Percentiles rank a stretch among this genome's conserved stretches.
Evolutionary conservation across 306 rosid species (phyloP).

Genomic region (Echinosophora koreensis): DNA sequence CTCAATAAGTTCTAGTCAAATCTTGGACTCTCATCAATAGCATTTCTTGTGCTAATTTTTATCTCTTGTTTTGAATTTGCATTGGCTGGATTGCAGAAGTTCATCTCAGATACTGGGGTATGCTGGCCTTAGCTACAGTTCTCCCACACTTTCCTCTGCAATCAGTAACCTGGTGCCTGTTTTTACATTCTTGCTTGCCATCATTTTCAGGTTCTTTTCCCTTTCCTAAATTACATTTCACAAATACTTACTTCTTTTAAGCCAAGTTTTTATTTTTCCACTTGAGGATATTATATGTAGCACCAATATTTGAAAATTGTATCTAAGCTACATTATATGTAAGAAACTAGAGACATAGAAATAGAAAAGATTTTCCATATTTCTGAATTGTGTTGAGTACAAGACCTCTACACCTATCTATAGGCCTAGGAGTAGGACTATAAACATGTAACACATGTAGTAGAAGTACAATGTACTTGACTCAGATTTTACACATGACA

Average conservation of each 20-base stretch:
- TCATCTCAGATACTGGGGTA: conserved; percentile 76
- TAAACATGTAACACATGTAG: too few relatives aligned
- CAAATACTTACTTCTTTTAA: background rate
- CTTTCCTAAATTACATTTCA: background rate
- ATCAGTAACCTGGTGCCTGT: conserved; percentile 82
- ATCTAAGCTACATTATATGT: background rate
- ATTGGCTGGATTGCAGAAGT: conserved; percentile 55
- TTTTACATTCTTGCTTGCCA: conserved; percentile 76
- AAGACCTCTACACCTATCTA: too few relatives aligned
- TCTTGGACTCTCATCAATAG: background rate
- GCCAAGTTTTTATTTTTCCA: too few relatives aligned
- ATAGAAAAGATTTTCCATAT: too few relatives aligned
- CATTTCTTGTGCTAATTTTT: background rate
- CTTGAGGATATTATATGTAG: too few relatives aligned
- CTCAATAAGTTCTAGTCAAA: background rate
- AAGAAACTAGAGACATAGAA: background rate
- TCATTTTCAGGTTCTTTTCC: conserved; percentile 69
- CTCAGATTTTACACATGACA: background rate
- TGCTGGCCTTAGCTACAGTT: conserved; percentile 71
- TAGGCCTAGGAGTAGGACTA: too few relatives aligned
- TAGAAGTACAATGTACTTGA: background rate
- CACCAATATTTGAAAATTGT: background rate
- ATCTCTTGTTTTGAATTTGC: background rate
- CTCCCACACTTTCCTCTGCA: conserved; percentile 78
- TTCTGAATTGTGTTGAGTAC: too few relatives aligned